Evolutionary conservation across 139 green algal genomes (phyloP).

Genomic region (Dunaliella primolecta): DNA sequence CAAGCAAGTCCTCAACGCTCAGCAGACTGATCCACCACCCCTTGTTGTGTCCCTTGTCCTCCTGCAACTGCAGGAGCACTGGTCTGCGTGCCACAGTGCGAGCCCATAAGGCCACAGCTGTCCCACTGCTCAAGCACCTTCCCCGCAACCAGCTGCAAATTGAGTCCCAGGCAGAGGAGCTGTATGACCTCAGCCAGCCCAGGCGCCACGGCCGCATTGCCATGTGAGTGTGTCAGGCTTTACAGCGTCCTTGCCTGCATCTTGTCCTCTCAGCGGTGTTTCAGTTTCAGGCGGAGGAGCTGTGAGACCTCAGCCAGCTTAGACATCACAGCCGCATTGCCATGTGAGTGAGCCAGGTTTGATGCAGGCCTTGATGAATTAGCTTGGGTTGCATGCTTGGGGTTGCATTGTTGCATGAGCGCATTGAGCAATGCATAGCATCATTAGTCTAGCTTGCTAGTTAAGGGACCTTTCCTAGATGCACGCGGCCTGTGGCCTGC

Average conservation of each 20-base stretch:
- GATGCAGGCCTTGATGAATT: too few relatives aligned
- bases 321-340: background rate
- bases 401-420: too few relatives aligned
- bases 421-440: too few relatives aligned
- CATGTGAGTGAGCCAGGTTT: background rate
- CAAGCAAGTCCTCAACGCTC: too few relatives aligned
- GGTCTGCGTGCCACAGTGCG: background rate
- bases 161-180: background rate
- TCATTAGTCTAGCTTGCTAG: too few relatives aligned
- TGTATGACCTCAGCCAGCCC: background rate
- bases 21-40: too few relatives aligned
- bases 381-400: too few relatives aligned
- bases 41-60: too few relatives aligned
- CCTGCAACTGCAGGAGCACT: background rate
- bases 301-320: background rate
- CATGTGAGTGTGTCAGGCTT: background rate
- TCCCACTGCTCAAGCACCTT: background rate
- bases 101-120: background rate
- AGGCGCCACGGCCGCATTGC: background rate
- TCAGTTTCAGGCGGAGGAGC: background rate
- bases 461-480: too few relatives aligned
- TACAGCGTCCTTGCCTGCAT: too few relatives aligned
- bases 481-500: too few relatives aligned
- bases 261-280: too few relatives aligned
- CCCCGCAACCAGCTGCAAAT: background rate